Base-by-base conservation (phyloP, 192 early-diverging fungal species). In the Rhizoclosmatium sp. region DNA sequence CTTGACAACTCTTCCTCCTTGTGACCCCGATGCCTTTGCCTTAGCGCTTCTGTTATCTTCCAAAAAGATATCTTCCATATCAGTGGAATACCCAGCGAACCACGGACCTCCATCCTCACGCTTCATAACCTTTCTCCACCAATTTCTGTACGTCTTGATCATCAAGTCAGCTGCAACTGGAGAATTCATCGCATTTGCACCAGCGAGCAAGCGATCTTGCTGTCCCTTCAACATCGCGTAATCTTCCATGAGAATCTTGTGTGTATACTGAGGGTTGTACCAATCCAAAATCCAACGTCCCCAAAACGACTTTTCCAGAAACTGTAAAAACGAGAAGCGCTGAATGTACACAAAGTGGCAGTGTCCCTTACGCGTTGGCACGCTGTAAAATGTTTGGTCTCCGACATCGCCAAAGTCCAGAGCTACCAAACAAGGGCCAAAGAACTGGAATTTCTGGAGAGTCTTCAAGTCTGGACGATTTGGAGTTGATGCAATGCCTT, bases 291-390 rank as follows among this genome's bases (percentile, higher is more conserved):
- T 46, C 75, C 42, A 47, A 0, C 65, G 14, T 16, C 46, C 46
- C 60, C 66, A 21, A 46, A 77, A 77, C 46, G 46, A n/a, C 47
- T 61, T 60, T 65, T 77, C 75, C 61, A 77, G 31, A 54, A 65
- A 47, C 16, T 46, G 54, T 3, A 77, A 16, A 47, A 77, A 77
- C 44, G 64, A 65, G 54, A 81, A 83, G 44, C 61, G 31, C n/a
- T 87, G 81, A 51, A 82, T 71, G 21, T 69, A 82, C 59, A 85
- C 61, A 61, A 85, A 85, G 59, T 82, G 79, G 41, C 81, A 81
- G 49, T 83, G 73, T 4, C 84, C 84, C 59, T 82, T 80, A 14
- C 45, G 64, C 5, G 76, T 81, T 9, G 84, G 84, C 1, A 85
- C 58, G 56, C 59, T 47, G 70, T 83, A 81, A 64, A 85, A 83